Evolutionary conservation across 352 stramenopile genomes (phyloP).

Genomic region (Pythium oligandrum): DNA sequence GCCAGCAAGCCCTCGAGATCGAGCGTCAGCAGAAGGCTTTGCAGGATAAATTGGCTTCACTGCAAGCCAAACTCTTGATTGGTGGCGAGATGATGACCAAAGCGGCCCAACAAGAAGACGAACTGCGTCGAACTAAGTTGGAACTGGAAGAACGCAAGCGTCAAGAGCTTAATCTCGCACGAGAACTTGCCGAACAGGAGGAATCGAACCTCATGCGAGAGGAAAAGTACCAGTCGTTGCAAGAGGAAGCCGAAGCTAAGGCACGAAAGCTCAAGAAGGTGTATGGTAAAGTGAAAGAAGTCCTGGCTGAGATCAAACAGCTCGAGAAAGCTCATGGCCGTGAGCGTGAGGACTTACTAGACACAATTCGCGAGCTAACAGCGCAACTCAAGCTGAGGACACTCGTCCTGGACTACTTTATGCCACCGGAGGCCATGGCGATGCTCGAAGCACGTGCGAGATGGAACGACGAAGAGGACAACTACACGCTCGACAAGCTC

Average conservation of each 20-base stretch:
- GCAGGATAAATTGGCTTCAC: conserved; percentile 82
- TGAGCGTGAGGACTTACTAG: conserved; percentile 93
- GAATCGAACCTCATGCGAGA: conserved; percentile 92
- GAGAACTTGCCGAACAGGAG: conserved; percentile 91
- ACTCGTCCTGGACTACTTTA: conserved; percentile 91
- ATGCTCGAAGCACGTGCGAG: conserved; percentile 53
- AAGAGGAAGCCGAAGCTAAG: conserved; percentile 94
- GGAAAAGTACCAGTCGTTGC: conserved; percentile 84
- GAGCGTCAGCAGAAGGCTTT: conserved; percentile 72
- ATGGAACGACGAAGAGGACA: conserved; percentile 77
- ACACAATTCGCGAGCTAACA: conserved; percentile 95
- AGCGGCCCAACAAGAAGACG: conserved; percentile 92
- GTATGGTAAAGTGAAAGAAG: conserved; percentile 87
- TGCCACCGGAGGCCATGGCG: conserved; percentile 50
- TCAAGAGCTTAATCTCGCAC: conserved; percentile 82
- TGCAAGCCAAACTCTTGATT: conserved; percentile 90
- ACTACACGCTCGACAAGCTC: conserved; percentile 63
- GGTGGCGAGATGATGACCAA: conserved; percentile 94
- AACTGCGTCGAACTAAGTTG: conserved; percentile 90
- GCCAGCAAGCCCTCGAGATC: conserved; percentile 62
- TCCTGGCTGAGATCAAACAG: conserved; percentile 90
- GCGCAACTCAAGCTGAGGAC: conserved; percentile 95
- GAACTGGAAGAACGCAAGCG: conserved; percentile 90
- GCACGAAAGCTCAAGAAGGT: conserved; percentile 97
- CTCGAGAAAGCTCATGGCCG: conserved; percentile 90